Percentiles rank a stretch among this genome's conserved stretches.
Evolutionary conservation across 345 rosid genomes (phyloP).

Genomic region (Citrus reticulata): DNA sequence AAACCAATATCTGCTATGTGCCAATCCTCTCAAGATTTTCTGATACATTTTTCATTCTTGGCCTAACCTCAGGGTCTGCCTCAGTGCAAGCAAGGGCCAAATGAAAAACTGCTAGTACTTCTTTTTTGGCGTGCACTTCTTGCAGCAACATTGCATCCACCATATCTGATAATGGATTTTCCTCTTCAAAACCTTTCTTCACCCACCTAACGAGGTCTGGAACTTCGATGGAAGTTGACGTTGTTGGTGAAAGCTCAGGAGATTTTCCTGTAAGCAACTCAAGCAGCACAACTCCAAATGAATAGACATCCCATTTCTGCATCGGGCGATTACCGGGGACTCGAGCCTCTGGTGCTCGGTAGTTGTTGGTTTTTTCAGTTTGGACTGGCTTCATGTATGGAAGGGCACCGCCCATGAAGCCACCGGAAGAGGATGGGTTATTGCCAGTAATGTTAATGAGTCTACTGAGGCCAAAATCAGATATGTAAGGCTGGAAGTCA

Average conservation of each 20-base stretch:
- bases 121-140: constrained; percentile 93
- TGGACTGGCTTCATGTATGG: constrained; percentile 66
- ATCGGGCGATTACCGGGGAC: constrained; percentile 55
- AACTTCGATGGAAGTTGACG: constrained; percentile 63
- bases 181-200: constrained; percentile 87
- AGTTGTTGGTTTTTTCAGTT: constrained; percentile 55
- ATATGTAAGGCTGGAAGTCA: constrained; percentile 68
- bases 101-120: constrained; percentile 79
- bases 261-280: constrained; percentile 91
- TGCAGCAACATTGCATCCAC: constrained; percentile 81
- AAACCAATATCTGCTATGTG: constrained; percentile 12
- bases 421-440: constrained; percentile 57
- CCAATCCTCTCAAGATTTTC: constrained; percentile 83
- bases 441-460: constrained; percentile 76
- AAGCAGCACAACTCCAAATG: constrained; percentile 77
- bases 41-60: constrained; percentile 86
- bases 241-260: constrained; percentile 72
- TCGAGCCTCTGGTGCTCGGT: constrained; percentile 84
- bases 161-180: constrained; percentile 80
- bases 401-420: constrained; percentile 75
- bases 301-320: constrained; percentile 88
- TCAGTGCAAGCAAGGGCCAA: constrained; percentile 90
- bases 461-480: constrained; percentile 82
- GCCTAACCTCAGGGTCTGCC: constrained; percentile 79
- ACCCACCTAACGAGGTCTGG: constrained; percentile 89